Evolutionary conservation across 2,329 filamentous ascomycete species (phyloP), one percentile per base, ranked within the genome.

Genomic region (Davidsoniella neocaledoniae): DNA sequence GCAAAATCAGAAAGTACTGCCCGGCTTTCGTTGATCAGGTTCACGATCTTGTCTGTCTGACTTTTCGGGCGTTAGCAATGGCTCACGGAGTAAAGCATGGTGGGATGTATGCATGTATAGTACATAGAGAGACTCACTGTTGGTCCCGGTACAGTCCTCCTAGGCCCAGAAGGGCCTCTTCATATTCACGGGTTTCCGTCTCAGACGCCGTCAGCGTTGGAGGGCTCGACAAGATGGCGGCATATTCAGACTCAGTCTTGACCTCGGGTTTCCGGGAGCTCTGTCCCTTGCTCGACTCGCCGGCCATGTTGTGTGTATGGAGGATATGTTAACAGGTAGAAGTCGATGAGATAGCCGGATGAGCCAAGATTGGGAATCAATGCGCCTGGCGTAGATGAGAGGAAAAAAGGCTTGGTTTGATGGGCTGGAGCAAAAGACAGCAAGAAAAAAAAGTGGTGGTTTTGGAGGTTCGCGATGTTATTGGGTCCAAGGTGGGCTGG

Each of bases 1-100:
- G 91, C 91, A 66, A 98, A 96, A 56, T 86, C 91, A 52, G 90
- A 95, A 56, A 98, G 79, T 42, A 91, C 84, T 56, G 84, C 83
- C 62, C 90, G 79, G 66, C 87, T 94, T 64, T 86, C 85, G 62
- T 83, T 88, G 60, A 98, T 82, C 57, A 98, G 76, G 59, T 87
- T 81, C 55, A 93, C 86, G 54, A 98, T 79, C 60, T 94, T 85
- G 62, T 91, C 73, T 58, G 81, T 72, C 64, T 84, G 85, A 67
- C 82, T 87, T 55, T 59, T 19, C 26, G 21, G 19, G n/a, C n/a
- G 21, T 46, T 38, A 49, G 23, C 46, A 50, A 46, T 36, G 44
- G 38, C 39, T 39, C 25, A 14, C 40, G 5, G 23, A 4, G 7
- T 23, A 16, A 14, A 14, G 23, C n/a, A 29, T 19, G 43, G 43